Evolutionary conservation across 352 stramenopile species (phyloP).

Genomic region (Globisporangium splendens): DNA sequence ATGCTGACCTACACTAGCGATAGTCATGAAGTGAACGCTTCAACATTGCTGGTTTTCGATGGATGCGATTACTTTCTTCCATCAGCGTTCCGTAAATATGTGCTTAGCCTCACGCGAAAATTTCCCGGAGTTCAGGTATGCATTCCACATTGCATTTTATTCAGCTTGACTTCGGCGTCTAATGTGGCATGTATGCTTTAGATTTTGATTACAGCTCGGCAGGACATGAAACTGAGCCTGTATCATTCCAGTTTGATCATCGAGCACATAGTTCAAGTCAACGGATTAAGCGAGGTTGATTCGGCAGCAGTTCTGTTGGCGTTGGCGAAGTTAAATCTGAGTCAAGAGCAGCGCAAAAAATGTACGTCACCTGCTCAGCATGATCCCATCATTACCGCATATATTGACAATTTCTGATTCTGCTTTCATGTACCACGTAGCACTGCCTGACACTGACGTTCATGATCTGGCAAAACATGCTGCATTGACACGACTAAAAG

Average conservation of each 20-base stretch:
- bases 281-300: constrained; percentile 35
- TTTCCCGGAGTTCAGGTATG: constrained; percentile 46
- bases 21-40: constrained; percentile 17
- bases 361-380: constrained; percentile 23
- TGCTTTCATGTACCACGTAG: constrained; percentile 7
- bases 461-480: constrained; percentile 24
- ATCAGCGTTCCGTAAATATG: constrained; percentile 36
- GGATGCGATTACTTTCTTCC: constrained; percentile 44
- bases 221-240: constrained; percentile 23
- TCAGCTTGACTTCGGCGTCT: neutral
- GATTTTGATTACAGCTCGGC: constrained; percentile 34
- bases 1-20: constrained; percentile 11
- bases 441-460: constrained; percentile 13
- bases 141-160: neutral
- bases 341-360: constrained; percentile 29
- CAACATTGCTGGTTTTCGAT: constrained; percentile 50
- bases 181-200: constrained; percentile 4
- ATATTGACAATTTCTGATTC: no score
- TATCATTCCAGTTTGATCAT: constrained; percentile 12
- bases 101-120: constrained; percentile 31
- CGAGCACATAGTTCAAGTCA: constrained; percentile 28
- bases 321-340: constrained; percentile 35
- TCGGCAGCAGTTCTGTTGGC: constrained; percentile 48
- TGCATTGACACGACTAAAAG: constrained; percentile 25
- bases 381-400: no score